Base-by-base conservation (phyloP, 2,329 filamentous ascomycete species). In the Rhinocladiella mackenziei region DNA sequence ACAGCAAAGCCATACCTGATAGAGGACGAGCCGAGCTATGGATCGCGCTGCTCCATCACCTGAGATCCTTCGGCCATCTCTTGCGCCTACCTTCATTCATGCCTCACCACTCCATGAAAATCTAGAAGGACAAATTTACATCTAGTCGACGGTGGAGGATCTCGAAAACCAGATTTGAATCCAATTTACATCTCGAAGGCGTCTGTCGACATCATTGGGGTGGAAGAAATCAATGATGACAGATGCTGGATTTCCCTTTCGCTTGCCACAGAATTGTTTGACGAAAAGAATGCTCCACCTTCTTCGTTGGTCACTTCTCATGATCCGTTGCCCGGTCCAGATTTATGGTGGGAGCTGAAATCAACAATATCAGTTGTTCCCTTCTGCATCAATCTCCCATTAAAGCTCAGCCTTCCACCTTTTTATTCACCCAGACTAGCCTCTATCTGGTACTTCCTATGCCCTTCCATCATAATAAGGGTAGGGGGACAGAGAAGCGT, bases 401-500 rank as follows among this genome's bases (percentile, higher is more conserved):
- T 77, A 14, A 72, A 76, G 45, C 70, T 76, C 19, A 74, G 75
- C 4, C 74, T 74, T 8, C 72, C 74, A 11, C 73, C 75, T 1
- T n/a, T n/a, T n/a, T 77, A 77, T 39, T 62, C 67, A 15, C 76
- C 74, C 0, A 76, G 68, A 48, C 68, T 69, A 44, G 74, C 72
- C 9, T 65, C 62, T 22, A 77, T 77, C 32, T 66, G 71, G 28
- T 77, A 77, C 40, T 48, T 71, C 9, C 63, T 77, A 4, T 69
- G 65, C 43, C 65, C 67, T 1, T 74, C 73, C 4, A 61, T 73
- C 1, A 58, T 73, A 19, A 62, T 76, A 14, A 66, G 66, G 34
- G 69, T 73, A 40, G 65, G 68, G 41, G 71, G 51, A 9, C 72
- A 69, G 49, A 67, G 69, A 38, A 71, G 71, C 42, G 65, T 72